Evolutionary conservation across 257 asterid species (phyloP).

Genomic region (Leonotis leonurus): DNA sequence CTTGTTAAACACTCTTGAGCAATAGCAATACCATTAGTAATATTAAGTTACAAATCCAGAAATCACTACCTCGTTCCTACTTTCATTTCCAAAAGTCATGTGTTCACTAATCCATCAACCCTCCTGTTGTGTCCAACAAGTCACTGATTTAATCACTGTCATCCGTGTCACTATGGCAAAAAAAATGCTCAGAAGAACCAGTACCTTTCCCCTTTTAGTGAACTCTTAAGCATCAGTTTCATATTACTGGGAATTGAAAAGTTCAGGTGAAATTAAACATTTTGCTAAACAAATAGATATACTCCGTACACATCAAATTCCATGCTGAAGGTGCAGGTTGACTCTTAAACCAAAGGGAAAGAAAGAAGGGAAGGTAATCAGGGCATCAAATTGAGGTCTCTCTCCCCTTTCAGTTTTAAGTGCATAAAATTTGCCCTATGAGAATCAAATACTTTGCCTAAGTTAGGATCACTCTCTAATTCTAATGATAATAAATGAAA

Average conservation of each 20-base stretch:
- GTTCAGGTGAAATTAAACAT: neutral
- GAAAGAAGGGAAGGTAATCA: neutral
- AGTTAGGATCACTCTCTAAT: neutral
- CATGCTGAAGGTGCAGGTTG: neutral
- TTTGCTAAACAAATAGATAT: neutral
- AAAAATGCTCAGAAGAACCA: neutral
- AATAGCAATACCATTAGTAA: neutral
- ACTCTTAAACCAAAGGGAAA: neutral
- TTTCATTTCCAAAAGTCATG: neutral
- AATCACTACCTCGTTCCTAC: neutral
- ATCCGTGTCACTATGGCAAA: neutral
- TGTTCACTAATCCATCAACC: neutral
- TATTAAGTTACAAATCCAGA: neutral
- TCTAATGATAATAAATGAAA: conserved; percentile 1
- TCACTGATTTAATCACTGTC: neutral
- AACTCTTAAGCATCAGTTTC: neutral
- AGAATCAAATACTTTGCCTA: neutral
- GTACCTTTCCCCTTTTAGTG: neutral
- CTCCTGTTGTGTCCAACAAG: neutral
- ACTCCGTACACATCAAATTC: neutral
- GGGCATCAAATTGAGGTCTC: neutral
- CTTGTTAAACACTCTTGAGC: neutral
- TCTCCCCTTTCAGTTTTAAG: neutral
- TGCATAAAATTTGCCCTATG: neutral
- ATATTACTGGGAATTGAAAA: neutral